Percentiles rank a stretch among this genome's conserved stretches.
Evolutionary conservation across 2,329 filamentous ascomycete species (phyloP).

Genomic region (Talaromyces verruculosus): DNA sequence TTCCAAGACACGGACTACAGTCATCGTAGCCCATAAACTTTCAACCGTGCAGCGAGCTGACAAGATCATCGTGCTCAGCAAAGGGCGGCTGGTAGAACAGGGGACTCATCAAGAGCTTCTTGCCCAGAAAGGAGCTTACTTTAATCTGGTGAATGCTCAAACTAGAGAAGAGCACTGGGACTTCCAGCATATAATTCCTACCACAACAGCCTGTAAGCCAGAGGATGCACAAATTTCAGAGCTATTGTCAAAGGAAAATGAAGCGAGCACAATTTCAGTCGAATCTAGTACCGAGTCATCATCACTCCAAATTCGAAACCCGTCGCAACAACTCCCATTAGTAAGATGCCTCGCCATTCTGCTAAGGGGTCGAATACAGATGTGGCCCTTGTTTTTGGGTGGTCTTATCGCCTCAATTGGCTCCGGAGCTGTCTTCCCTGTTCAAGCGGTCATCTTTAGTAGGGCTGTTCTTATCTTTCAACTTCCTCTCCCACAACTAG

Average conservation of each 20-base stretch:
- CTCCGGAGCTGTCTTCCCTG: not conserved
- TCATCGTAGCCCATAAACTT: constrained; percentile 90
- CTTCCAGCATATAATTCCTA: not conserved
- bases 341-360: not conserved
- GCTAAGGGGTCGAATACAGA: not conserved
- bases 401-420: not conserved
- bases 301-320: not conserved
- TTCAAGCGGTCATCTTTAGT: not conserved
- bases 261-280: not conserved
- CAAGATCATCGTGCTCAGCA: constrained; percentile 90
- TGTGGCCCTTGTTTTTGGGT: not conserved
- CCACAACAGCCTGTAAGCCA: not conserved
- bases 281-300: not conserved
- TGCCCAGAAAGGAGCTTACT: not conserved
- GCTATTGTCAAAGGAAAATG: not conserved
- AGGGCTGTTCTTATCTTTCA: not conserved
- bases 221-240: not conserved
- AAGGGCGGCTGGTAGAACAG: constrained; percentile 85
- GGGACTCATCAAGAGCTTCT: constrained; percentile 76
- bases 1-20: constrained; percentile 82
- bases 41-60: constrained; percentile 92
- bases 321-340: not conserved
- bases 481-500: not conserved
- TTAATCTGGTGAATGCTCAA: not conserved
- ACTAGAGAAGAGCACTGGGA: not conserved